Evolutionary conservation across 371 early-diverging fungal species (phyloP), one percentile per base, ranked within the genome.

Genomic region (Mucor sp.): DNA sequence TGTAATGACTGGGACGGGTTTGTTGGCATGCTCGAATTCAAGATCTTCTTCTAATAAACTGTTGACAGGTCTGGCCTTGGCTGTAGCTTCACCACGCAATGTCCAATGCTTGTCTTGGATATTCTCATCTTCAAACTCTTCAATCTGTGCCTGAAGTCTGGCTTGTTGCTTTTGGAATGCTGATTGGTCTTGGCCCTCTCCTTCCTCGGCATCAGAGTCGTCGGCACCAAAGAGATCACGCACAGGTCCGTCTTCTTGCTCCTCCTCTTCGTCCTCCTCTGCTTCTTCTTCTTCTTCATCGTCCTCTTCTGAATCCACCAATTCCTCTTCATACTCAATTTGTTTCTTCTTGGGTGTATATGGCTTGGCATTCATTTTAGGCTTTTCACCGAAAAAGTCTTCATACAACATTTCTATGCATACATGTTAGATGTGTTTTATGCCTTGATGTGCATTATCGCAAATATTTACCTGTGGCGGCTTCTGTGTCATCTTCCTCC

Each of bases 1-100:
- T 0, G 98, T 97, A 56, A 97, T 91, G 15, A 97, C 92, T 6
- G 99, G 99, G 0, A 95, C 95, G 17, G 99, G 96, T 84, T 90
- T 95, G 65, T 88, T 85, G 37, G 91, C 93, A 62, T 90, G 87
- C 66, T 98, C 98, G 74, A 95, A 92, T 61, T 97, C 97, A 8
- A 99, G 79, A 65, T 94, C 92, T 76, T 98, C 96, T 72, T 94
- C 97, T 55, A 99, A 80, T 66, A 99, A 81, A 80, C 96, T 95
- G 85, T 99, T 94, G 53, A 92, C 67, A 2, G 99, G 99, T 48
- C 99, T 88, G n/a, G 78, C 80, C 28, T 85, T 88, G 11, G 93
- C 86, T 32, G 75, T 72, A 6, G 89, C 89, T 79, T 99, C 99
- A 68, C 99, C 99, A 33, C 50, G 65, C 59, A 69, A 69, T 53